phyloP scores from a whole-genome alignment of 192 early-diverging fungal genomes.

The Backusella mclennaniae region DNA sequence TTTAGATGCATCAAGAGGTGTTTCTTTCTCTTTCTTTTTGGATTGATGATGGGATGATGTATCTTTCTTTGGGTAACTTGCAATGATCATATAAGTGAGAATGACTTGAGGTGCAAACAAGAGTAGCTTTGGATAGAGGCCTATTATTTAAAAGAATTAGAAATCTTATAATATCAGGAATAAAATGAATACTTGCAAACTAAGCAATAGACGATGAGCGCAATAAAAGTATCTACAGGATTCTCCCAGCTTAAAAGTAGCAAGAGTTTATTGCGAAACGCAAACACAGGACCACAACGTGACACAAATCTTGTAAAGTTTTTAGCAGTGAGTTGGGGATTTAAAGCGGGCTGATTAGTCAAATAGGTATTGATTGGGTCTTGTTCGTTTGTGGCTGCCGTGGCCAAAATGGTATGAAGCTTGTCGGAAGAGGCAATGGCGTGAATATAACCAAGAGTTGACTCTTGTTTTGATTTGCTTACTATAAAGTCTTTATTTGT shows the following conservation, averaged over 20 bases:
- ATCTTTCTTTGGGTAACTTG: neutral
- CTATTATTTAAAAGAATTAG: neutral
- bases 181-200: slow-evolving; percentile 42
- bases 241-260: slow-evolving; percentile 72
- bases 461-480: neutral
- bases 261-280: slow-evolving; percentile 56
- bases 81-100: neutral
- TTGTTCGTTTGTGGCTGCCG: slow-evolving; percentile 3
- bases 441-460: neutral
- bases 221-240: slow-evolving; percentile 54
- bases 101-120: neutral
- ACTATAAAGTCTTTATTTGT: neutral
- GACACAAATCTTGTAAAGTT: slow-evolving; percentile 72
- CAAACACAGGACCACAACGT: slow-evolving; percentile 62
- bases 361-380: slow-evolving; percentile 46
- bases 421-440: slow-evolving; percentile 2
- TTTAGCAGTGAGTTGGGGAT: slow-evolving; percentile 63
- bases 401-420: neutral
- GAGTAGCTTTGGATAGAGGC: slow-evolving; percentile 6
- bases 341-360: slow-evolving; percentile 37
- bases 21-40: neutral
- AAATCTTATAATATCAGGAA: neutral
- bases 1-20: neutral
- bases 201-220: slow-evolving; percentile 49
- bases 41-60: neutral